Evolutionary conservation across 805 yeast genomes (phyloP).

Genomic region (Candida manassasensis): DNA sequence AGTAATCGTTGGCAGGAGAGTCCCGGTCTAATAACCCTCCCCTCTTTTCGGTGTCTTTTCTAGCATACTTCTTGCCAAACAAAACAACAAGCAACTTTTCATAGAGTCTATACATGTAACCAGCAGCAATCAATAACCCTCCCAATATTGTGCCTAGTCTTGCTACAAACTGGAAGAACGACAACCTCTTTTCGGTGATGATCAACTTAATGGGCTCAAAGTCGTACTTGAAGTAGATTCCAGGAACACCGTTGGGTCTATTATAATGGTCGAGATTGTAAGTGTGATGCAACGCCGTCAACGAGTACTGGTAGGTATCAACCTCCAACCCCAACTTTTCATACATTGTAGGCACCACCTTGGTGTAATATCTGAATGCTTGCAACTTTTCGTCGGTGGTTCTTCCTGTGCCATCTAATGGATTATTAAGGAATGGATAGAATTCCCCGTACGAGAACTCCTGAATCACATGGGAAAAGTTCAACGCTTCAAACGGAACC

Average conservation of each 20-base stretch:
- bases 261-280: conserved; percentile 5
- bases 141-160: conserved; percentile 79
- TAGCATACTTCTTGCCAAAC: conserved; percentile 55
- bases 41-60: conserved; percentile 44
- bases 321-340: conserved; percentile 64
- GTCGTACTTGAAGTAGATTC: conserved; percentile 77
- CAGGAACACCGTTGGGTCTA: conserved; percentile 49
- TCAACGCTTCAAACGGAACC: conserved; percentile 48
- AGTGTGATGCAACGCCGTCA: conserved; percentile 46
- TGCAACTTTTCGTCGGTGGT: conserved; percentile 45
- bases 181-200: conserved; percentile 65
- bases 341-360: conserved; percentile 81
- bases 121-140: conserved; percentile 67
- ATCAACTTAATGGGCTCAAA: conserved; percentile 81
- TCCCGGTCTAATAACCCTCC: conserved; percentile 20
- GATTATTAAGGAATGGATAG: conserved; percentile 80
- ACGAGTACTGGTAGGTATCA: conserved; percentile 83
- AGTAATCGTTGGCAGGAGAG: background rate
- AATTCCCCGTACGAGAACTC: conserved; percentile 91
- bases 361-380: conserved; percentile 60
- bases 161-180: conserved; percentile 73
- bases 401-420: conserved; percentile 75
- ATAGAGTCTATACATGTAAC: conserved; percentile 55
- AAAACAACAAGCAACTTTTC: conserved; percentile 50
- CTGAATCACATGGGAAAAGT: conserved; percentile 78